Evolutionary conservation across 352 stramenopile species (phyloP).

Genomic region (Globisporangium cystogenes): DNA sequence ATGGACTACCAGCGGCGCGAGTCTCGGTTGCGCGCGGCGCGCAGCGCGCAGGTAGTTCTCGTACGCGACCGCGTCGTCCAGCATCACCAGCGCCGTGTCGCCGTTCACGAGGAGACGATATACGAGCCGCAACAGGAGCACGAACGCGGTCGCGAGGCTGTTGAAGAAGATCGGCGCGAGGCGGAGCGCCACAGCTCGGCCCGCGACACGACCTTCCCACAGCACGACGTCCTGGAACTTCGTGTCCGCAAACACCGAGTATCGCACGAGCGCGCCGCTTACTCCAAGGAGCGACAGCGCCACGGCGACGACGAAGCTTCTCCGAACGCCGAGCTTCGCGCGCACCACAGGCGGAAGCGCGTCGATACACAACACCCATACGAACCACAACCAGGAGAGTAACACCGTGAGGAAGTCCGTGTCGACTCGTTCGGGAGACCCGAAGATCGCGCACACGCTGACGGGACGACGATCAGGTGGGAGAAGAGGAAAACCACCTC

Average conservation of each 20-base stretch:
- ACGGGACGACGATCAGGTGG: slow-evolving; percentile 13
- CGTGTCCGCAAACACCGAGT: background rate
- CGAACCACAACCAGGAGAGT: slow-evolving; percentile 15
- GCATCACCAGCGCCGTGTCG: slow-evolving; percentile 16
- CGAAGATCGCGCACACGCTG: slow-evolving; percentile 16
- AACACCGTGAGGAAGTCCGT: background rate
- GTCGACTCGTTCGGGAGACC: slow-evolving; percentile 3
- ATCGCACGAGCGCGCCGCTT: background rate
- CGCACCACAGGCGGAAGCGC: slow-evolving; percentile 14
- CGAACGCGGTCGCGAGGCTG: slow-evolving; percentile 8
- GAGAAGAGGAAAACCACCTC: slow-evolving; percentile 23
- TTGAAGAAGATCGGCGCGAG: slow-evolving; percentile 20
- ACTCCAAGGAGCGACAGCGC: slow-evolving; percentile 1
- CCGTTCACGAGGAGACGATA: slow-evolving; percentile 9
- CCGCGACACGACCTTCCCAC: background rate
- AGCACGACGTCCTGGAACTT: slow-evolving; percentile 14
- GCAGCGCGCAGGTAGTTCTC: slow-evolving; percentile 7
- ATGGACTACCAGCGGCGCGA: background rate
- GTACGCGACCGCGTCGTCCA: slow-evolving; percentile 18
- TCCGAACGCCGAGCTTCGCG: slow-evolving; percentile 4
- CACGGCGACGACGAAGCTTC: slow-evolving; percentile 1
- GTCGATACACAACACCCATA: slow-evolving; percentile 16
- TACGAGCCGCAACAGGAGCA: slow-evolving; percentile 17
- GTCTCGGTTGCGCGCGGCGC: background rate
- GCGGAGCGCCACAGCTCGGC: slow-evolving; percentile 7